phyloP scores from a whole-genome alignment of 1,284 basidiomycete species.

The Pseudozyma thailandica region DNA sequence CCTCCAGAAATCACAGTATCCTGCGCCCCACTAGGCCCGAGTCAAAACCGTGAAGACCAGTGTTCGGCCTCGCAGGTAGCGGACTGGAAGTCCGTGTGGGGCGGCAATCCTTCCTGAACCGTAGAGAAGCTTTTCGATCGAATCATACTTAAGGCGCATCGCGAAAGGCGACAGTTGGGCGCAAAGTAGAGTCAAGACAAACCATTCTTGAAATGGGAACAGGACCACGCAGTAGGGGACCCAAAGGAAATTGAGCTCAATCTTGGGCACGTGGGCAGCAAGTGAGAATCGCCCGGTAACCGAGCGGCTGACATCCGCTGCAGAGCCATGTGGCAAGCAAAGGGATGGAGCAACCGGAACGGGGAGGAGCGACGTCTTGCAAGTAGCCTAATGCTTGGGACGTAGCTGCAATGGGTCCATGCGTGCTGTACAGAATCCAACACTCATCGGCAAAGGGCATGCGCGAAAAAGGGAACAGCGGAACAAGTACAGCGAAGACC shows the following conservation, averaged over 20 bases:
- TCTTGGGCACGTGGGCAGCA: neutral
- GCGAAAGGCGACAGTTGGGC: neutral
- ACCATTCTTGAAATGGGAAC: neutral
- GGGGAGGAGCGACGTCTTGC: conserved; percentile 16
- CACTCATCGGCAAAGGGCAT: neutral
- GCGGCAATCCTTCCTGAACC: conserved; percentile 19
- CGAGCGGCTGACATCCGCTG: conserved; percentile 26
- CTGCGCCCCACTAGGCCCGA: neutral
- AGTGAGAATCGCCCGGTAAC: conserved; percentile 19
- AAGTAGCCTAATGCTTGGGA: neutral
- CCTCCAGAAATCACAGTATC: neutral
- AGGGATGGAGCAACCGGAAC: conserved; percentile 41
- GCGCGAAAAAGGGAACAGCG: neutral
- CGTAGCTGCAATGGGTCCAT: neutral
- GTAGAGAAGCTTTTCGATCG: conserved; percentile 27
- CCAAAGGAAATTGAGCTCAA: neutral
- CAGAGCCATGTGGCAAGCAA: neutral
- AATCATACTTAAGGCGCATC: neutral
- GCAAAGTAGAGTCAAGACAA: neutral
- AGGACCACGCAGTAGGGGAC: neutral
- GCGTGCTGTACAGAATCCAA: neutral
- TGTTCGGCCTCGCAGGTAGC: no score
- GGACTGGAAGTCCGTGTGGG: neutral
- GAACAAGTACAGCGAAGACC: neutral
- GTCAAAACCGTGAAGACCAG: no score